A percentile compares a stretch with the other conserved stretches of the same genome.
phyloP scores from a whole-genome alignment of 2,329 filamentous ascomycete species.

The Daldinia eschscholtzii region DNA sequence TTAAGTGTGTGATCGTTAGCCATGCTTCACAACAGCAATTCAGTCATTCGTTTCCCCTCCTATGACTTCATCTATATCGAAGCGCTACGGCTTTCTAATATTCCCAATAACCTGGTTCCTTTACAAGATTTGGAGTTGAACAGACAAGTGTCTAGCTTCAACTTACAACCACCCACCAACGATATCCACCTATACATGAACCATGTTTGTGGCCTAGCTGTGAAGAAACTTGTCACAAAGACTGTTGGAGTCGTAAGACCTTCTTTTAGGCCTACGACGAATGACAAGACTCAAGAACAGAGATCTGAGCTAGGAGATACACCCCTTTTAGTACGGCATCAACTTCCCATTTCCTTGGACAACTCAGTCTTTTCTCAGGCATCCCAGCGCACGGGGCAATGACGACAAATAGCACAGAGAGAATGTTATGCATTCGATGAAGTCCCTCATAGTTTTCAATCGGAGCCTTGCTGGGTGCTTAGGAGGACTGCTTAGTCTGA shows the following conservation, averaged over 20 bases:
- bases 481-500: constrained; percentile 41
- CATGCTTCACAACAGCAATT: neutral
- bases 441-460: constrained; percentile 64
- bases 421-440: constrained; percentile 49
- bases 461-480: constrained; percentile 59
- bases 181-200: neutral
- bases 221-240: constrained; percentile 48
- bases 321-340: constrained; percentile 32
- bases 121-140: neutral
- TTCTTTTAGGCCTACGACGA: constrained; percentile 42
- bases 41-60: neutral
- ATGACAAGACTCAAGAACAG: constrained; percentile 61
- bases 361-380: constrained; percentile 30
- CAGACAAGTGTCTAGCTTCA: constrained; percentile 2
- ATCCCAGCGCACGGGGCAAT: constrained; percentile 47
- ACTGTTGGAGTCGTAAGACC: constrained; percentile 47
- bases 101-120: neutral
- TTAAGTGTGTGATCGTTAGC: neutral
- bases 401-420: constrained; percentile 46
- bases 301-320: constrained; percentile 60
- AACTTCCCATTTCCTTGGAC: constrained; percentile 21
- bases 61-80: neutral
- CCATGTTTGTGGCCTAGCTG: constrained; percentile 39
- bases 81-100: neutral
- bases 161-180: neutral